These are phyloP conservation scores for Punctularia strigosozonata DNA, from an alignment of 768 basidiomycete species.

Conservation along the genomic window DNA sequence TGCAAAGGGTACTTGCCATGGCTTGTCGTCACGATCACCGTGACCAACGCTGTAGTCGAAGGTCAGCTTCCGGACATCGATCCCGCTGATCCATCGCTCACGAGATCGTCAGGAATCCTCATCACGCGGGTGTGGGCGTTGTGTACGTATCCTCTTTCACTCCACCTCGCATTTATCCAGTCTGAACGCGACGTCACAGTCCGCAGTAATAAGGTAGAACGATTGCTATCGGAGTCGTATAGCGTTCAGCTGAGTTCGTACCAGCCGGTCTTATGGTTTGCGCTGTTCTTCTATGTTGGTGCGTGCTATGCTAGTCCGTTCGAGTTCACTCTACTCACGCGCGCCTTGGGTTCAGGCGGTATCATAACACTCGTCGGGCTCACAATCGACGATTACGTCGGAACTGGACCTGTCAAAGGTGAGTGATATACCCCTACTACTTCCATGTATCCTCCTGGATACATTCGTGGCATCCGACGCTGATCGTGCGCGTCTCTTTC, in stretches of 20 bases:
- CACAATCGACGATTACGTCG: constrained; percentile 5
- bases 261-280: constrained; percentile 2
- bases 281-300: constrained; percentile 3
- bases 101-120: constrained; percentile 3
- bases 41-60: too few species aligned
- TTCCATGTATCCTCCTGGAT: not conserved
- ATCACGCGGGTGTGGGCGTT: constrained; percentile 6
- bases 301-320: not conserved
- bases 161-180: not conserved
- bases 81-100: not conserved
- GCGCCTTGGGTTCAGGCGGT: too few species aligned
- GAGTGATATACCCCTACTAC: constrained; percentile 5
- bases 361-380: constrained; percentile 5
- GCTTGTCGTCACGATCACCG: constrained; percentile 6
- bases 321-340: too few species aligned
- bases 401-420: too few species aligned
- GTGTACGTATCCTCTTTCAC: constrained; percentile 4
- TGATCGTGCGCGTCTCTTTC: not conserved
- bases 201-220: too few species aligned
- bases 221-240: too few species aligned
- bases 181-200: too few species aligned
- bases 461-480: too few species aligned
- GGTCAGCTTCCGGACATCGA: not conserved
- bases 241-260: too few species aligned
- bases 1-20: constrained; percentile 7